Evolutionary conservation across 1,284 basidiomycete genomes (phyloP), one percentile per base, ranked within the genome.

Genomic region (Stereum hirsutum): DNA sequence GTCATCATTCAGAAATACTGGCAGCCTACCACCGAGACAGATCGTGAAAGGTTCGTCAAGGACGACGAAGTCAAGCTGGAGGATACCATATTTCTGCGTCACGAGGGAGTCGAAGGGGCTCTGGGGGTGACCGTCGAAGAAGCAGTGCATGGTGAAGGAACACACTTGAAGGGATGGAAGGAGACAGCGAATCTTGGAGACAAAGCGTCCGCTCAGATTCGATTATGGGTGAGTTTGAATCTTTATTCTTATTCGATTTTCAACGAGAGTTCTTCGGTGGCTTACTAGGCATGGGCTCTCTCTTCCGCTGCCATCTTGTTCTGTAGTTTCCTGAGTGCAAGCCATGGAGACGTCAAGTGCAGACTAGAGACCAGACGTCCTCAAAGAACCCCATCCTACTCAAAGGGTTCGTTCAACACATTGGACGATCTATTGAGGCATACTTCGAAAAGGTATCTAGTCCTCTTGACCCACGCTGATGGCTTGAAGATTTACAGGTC

Each of bases 261-360:
- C 15, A 15, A 35, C 33, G 3, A 10, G 3, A 1, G 33, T n/a
- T 17, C 15, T 20, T 35, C 33, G 33, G 21, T 4, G 33, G 10
- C 2, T 12, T 35, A 17, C 15, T 35, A 17, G 21, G 10, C 8
- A 4, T 17, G 33, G 3, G 11, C 5, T 12, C 33, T 10, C 11
- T 35, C 14, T 12, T 3, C 33, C 15, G 33, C 21, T n/a, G 33
- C 33, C 33, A 35, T n/a, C 15, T 4, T 35, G 21, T 35, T 4
- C 11, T 5, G 15, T 17, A n/a, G n/a, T n/a, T n/a, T n/a, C n/a
- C n/a, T n/a, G n/a, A n/a, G n/a, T n/a, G n/a, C 7, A 17, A 35
- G 10, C 46, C 51, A 14, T 52, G 44, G 41, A 48, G 45, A 26
- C 49, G 49, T 15, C 50, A 52, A 38, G 44, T 52, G 21, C 50